phyloP scores from a whole-genome alignment of 306 rosid genomes.

The Casuarina cunninghamiana region DNA sequence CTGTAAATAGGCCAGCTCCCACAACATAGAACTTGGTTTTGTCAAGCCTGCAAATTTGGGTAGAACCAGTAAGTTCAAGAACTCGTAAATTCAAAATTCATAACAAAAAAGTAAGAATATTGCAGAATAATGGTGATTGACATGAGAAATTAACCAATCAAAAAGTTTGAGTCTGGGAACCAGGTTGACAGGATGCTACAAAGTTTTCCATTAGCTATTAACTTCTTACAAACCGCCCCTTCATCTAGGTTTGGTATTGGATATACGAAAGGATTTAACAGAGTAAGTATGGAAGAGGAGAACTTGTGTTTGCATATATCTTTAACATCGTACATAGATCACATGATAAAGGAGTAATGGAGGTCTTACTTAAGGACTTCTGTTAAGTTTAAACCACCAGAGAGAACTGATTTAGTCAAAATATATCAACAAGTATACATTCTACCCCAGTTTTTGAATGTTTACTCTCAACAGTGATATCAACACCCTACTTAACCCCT shows the following conservation, averaged over 20 bases:
- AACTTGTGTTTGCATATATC: not conserved
- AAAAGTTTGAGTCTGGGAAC: not conserved
- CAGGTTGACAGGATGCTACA: not conserved
- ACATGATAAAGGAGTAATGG: not conserved
- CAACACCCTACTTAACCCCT: not conserved
- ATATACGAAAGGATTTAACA: not conserved
- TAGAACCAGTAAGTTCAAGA: slow-evolving; percentile 24
- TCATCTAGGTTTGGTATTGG: not conserved
- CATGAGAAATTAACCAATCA: not conserved
- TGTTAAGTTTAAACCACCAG: not conserved
- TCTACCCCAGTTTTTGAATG: not conserved
- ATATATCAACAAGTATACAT: not conserved
- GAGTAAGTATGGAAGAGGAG: not conserved
- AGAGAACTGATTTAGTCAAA: not conserved
- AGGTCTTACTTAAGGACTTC: not conserved
- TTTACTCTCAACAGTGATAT: not conserved
- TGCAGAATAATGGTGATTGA: no score
- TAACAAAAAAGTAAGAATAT: no score
- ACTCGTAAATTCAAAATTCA: slow-evolving; percentile 18
- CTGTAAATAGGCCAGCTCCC: slow-evolving; percentile 89
- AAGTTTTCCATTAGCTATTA: not conserved
- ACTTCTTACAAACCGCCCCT: not conserved
- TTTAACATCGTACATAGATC: no score
- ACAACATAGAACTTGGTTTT: slow-evolving; percentile 74
- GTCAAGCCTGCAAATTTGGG: slow-evolving; percentile 69